phyloP scores from a whole-genome alignment of 2,329 filamentous ascomycete genomes.

The Nothopassalora personata region DNA sequence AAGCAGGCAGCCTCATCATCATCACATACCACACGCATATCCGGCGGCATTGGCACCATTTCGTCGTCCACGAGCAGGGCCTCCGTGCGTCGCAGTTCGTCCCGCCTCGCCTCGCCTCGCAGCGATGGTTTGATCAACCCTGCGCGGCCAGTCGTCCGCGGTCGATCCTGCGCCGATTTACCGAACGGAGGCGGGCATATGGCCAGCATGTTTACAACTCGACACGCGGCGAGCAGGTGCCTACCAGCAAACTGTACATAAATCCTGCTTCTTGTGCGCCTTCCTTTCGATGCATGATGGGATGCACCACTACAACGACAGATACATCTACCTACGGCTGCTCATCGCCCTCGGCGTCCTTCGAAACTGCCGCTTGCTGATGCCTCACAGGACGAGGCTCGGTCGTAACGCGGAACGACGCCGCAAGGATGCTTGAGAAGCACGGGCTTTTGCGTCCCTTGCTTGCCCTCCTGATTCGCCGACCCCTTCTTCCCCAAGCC shows the following conservation, averaged over 20 bases:
- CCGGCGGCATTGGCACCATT: neutral
- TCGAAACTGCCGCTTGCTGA: neutral
- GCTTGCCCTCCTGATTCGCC: neutral
- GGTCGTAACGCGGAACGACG: neutral
- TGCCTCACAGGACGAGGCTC: neutral
- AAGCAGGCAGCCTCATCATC: neutral
- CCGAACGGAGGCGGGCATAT: neutral
- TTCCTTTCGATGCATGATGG: neutral
- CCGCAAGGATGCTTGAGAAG: neutral
- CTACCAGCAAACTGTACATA: neutral
- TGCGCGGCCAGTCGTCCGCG: conserved; percentile 1
- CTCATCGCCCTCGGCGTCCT: neutral
- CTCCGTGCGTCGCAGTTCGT: neutral
- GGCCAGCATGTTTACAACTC: neutral
- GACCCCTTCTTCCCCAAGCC: neutral
- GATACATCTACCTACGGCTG: neutral
- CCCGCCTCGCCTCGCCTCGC: neutral
- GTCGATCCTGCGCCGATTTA: conserved; percentile 2
- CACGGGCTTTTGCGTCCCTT: neutral
- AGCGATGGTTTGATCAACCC: neutral
- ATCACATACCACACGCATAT: neutral
- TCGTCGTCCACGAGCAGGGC: neutral
- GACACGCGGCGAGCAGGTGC: neutral
- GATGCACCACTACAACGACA: neutral
- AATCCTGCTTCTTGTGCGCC: neutral